A percentile compares a stretch with the other conserved stretches of the same genome.
Conservation (phyloP, 192 early-diverging fungal genomes). For the Chytriomyces sp. region DNA sequence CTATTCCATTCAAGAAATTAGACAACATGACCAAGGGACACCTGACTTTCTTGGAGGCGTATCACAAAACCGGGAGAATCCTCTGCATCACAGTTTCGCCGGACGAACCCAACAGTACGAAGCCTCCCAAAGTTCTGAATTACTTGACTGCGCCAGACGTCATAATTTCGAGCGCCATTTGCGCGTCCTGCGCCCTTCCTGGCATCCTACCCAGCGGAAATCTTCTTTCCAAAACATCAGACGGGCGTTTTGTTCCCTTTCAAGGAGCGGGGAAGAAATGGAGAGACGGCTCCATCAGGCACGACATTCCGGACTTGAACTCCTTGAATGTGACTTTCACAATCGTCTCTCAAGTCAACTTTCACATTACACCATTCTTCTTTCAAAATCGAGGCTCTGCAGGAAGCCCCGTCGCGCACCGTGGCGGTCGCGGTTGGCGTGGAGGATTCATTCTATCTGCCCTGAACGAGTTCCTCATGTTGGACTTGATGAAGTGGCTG, state of each 20-base stretch:
- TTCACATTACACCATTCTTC: slow-evolving; percentile 78
- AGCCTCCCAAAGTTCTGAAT: slow-evolving; percentile 77
- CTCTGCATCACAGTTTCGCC: slow-evolving; percentile 82
- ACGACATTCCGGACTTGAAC: slow-evolving; percentile 61
- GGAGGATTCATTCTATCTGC: slow-evolving; percentile 82
- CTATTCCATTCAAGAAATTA: slow-evolving; percentile 31
- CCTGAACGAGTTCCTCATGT: slow-evolving; percentile 74
- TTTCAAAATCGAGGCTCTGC: slow-evolving; percentile 72
- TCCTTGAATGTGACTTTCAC: slow-evolving; percentile 23
- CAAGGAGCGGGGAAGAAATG: slow-evolving; percentile 69
- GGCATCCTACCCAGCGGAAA: slow-evolving; percentile 79
- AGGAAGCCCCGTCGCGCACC: slow-evolving; percentile 74
- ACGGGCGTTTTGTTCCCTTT: slow-evolving; percentile 70
- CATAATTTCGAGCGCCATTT: slow-evolving; percentile 79
- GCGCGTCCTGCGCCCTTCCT: slow-evolving; percentile 86
- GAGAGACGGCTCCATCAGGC: slow-evolving; percentile 84
- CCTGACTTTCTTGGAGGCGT: slow-evolving; percentile 87
- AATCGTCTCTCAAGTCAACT: slow-evolving; percentile 58
- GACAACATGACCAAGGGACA: slow-evolving; percentile 36
- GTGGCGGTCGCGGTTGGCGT: slow-evolving; percentile 72
- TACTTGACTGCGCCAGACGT: slow-evolving; percentile 77
- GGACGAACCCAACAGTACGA: slow-evolving; percentile 61
- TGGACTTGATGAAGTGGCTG: slow-evolving; percentile 84
- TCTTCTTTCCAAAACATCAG: slow-evolving; percentile 69
- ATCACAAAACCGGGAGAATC: slow-evolving; percentile 79